Percentiles rank a stretch among this genome's conserved stretches.
These are phyloP conservation scores for Sparassis latifolia DNA, from an alignment of 1,284 basidiomycete genomes.

Conservation along the genomic window DNA sequence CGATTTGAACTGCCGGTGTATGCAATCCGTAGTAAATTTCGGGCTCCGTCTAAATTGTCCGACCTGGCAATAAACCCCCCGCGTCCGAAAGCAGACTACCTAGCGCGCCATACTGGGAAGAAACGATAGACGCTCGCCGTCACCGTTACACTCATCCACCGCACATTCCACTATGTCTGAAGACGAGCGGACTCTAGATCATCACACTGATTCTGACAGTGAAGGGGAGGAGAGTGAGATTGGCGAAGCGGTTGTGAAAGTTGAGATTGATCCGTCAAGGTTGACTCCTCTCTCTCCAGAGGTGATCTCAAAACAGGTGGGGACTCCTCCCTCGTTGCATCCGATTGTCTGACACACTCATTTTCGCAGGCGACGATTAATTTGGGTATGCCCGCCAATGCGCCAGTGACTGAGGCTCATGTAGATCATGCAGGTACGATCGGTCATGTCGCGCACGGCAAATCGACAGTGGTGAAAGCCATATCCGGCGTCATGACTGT, in stretches of 20 bases:
- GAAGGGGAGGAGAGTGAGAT: slow-evolving; percentile 49
- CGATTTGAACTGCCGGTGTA: too few species aligned
- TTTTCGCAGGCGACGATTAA: slow-evolving; percentile 73
- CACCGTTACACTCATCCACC: too few species aligned
- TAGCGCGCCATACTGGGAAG: too few species aligned
- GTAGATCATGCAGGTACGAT: slow-evolving; percentile 64
- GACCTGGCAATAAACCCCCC: too few species aligned
- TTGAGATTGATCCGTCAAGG: slow-evolving; percentile 74
- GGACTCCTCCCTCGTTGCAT: slow-evolving; percentile 18
- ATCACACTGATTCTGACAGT: slow-evolving; percentile 48
- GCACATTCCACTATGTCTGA: too few species aligned
- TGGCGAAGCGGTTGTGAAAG: slow-evolving; percentile 45
- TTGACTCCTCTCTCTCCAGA: slow-evolving; percentile 91
- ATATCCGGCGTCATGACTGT: slow-evolving; percentile 99
- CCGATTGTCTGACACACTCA: slow-evolving; percentile 3
- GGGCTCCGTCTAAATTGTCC: too few species aligned
- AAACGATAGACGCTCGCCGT: too few species aligned
- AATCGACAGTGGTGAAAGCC: slow-evolving; percentile 98
- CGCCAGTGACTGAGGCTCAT: too few species aligned
- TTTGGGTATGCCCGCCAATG: slow-evolving; percentile 45
- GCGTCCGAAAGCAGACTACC: too few species aligned
- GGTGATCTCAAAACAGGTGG: slow-evolving; percentile 96
- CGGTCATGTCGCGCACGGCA: slow-evolving; percentile 97
- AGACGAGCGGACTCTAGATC: too few species aligned
- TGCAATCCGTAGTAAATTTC: too few species aligned